Percentiles rank a stretch among this genome's conserved stretches.
Conservation (phyloP, 305 asterid genomes). For the Plantago coronopus region DNA sequence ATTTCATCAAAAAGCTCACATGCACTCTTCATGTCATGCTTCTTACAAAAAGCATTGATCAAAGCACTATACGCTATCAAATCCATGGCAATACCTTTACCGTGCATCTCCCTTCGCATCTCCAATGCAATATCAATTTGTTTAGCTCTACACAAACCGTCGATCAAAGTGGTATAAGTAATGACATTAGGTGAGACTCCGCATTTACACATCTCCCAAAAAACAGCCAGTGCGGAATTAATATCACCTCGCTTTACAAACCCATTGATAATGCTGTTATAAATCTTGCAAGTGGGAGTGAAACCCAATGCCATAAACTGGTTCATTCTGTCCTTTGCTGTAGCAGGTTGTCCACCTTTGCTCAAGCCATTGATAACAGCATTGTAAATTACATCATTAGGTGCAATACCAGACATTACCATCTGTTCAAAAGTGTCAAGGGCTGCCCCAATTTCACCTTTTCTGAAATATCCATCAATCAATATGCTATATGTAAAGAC, state of each 20-base stretch:
- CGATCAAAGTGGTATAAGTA: slow-evolving; percentile 63
- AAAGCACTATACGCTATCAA: slow-evolving; percentile 53
- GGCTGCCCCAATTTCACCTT: slow-evolving; percentile 51
- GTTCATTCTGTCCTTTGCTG: slow-evolving; percentile 47
- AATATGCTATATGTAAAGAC: slow-evolving; percentile 61
- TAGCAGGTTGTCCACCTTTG: slow-evolving; percentile 47
- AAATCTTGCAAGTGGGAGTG: slow-evolving; percentile 49
- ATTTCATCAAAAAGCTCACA: slow-evolving; percentile 55
- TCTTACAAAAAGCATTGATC: slow-evolving; percentile 67
- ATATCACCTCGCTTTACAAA: slow-evolving; percentile 58
- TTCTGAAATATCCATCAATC: slow-evolving; percentile 60
- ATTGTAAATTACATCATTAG: slow-evolving; percentile 53
- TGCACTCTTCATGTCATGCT: slow-evolving; percentile 59
- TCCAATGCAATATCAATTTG: slow-evolving; percentile 44
- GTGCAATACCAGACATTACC: slow-evolving; percentile 45
- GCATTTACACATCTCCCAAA: slow-evolving; percentile 53
- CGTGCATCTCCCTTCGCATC: slow-evolving; percentile 53
- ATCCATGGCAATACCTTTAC: slow-evolving; percentile 61
- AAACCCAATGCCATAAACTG: slow-evolving; percentile 43
- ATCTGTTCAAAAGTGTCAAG: slow-evolving; percentile 48
- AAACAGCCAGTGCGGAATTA: slow-evolving; percentile 53
- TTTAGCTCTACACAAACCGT: slow-evolving; percentile 54
- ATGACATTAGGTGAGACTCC: slow-evolving; percentile 48
- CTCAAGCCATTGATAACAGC: slow-evolving; percentile 56
- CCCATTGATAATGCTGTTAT: slow-evolving; percentile 66